These are phyloP conservation scores for Cladophialophora immunda DNA, from an alignment of 2,329 filamentous ascomycete species.

Conservation along the genomic window DNA sequence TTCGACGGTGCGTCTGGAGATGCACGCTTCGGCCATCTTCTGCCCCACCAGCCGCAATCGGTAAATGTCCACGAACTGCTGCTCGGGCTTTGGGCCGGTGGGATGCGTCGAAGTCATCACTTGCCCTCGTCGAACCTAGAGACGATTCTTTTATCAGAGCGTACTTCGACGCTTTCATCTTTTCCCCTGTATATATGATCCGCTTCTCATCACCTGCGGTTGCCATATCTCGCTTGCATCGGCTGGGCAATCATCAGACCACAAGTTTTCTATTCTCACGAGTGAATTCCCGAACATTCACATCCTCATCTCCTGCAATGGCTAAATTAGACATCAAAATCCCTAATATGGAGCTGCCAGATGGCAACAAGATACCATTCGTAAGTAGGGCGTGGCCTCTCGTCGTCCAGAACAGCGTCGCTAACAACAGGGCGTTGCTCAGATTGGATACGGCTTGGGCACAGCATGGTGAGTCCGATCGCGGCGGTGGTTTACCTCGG, in stretches of 20 bases:
- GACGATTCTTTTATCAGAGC: background rate
- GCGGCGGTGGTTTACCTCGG: background rate
- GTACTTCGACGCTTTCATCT: background rate
- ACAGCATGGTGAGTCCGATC: conserved; percentile 63
- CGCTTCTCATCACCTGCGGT: conserved; percentile 3
- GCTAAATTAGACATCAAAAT: conserved; percentile 40
- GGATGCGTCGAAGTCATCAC: background rate
- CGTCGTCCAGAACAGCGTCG: background rate
- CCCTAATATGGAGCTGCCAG: conserved; percentile 38
- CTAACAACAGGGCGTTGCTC: conserved; percentile 9
- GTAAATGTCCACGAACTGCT: background rate
- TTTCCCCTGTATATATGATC: conserved; percentile 18
- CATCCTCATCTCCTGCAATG: conserved; percentile 33
- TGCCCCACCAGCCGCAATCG: conserved; percentile 1
- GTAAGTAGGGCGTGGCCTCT: conserved; percentile 27
- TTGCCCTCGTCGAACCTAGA: background rate
- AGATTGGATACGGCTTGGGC: conserved; percentile 70
- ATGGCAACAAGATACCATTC: conserved; percentile 41
- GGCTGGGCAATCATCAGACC: background rate
- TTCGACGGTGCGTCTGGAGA: background rate
- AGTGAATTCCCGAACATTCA: background rate
- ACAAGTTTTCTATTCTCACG: background rate
- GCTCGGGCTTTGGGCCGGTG: background rate
- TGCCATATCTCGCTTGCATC: conserved; percentile 14
- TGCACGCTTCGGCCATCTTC: background rate